Evolutionary conservation across 768 basidiomycete species (phyloP).

Genomic region (Tricholomella constricta): DNA sequence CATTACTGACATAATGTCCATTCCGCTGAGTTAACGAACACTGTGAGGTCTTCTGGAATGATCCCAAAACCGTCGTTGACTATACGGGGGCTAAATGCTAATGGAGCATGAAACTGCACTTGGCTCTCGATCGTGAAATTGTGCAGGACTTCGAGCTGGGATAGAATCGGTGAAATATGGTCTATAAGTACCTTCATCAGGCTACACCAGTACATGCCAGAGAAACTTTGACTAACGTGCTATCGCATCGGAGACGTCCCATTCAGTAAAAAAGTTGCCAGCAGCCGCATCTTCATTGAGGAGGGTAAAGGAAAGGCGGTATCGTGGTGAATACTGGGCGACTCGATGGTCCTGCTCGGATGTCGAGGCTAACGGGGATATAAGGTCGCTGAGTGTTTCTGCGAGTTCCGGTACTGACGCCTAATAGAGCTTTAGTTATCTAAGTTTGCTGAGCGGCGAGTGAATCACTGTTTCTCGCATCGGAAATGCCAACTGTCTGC

Average conservation of each 20-base stretch:
- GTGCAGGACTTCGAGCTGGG: slow-evolving; percentile 66
- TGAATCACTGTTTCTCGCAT: slow-evolving; percentile 14
- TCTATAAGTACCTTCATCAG: slow-evolving; percentile 42
- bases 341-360: slow-evolving; percentile 46
- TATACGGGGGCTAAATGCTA: slow-evolving; percentile 71
- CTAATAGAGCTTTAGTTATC: neutral
- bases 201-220: neutral
- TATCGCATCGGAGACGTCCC: slow-evolving; percentile 74
- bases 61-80: slow-evolving; percentile 55
- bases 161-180: slow-evolving; percentile 67
- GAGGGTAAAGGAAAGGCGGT: slow-evolving; percentile 89
- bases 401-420: slow-evolving; percentile 25
- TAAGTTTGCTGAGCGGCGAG: slow-evolving; percentile 19
- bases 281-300: slow-evolving; percentile 86
- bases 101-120: slow-evolving; percentile 87
- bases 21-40: slow-evolving; percentile 94
- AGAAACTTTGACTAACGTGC: slow-evolving; percentile 48
- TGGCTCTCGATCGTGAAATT: slow-evolving; percentile 96
- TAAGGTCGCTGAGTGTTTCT: slow-evolving; percentile 34
- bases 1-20: slow-evolving; percentile 81
- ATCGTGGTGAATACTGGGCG: slow-evolving; percentile 78
- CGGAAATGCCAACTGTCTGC: slow-evolving; percentile 33
- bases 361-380: slow-evolving; percentile 44
- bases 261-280: slow-evolving; percentile 58
- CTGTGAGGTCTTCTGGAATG: slow-evolving; percentile 80